Evolutionary conservation across 306 rosid genomes (phyloP).

Genomic region (Cotoneaster glaucophyllus): DNA sequence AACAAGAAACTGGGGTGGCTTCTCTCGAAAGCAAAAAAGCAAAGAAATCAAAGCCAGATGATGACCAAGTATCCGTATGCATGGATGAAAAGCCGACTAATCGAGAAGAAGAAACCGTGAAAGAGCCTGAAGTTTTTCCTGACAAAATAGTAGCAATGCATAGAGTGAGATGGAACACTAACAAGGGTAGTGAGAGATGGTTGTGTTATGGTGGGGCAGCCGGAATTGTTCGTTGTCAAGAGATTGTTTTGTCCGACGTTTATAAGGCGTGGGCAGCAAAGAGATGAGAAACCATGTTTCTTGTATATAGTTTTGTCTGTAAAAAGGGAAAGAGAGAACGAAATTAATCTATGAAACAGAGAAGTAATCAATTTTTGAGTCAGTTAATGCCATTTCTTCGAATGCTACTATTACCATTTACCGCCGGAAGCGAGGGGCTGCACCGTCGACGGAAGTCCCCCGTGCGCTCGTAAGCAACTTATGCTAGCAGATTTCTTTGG

Average conservation of each 20-base stretch:
- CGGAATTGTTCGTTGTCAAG: constrained; percentile 79
- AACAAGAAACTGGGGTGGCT: constrained; percentile 2
- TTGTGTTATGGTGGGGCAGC: constrained; percentile 82
- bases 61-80: constrained; percentile 7
- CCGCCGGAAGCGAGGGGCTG: too few relatives aligned
- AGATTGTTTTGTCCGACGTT: constrained; percentile 42
- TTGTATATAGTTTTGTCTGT: not conserved
- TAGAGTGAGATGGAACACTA: constrained; percentile 89
- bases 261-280: constrained; percentile 54
- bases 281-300: constrained; percentile 24
- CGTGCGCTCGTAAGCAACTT: too few relatives aligned
- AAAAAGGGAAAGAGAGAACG: not conserved
- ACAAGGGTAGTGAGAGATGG: constrained; percentile 91
- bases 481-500: too few relatives aligned
- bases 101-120: constrained; percentile 12
- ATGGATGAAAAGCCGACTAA: constrained; percentile 24
- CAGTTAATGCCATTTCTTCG: too few relatives aligned
- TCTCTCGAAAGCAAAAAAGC: not conserved
- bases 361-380: not conserved
- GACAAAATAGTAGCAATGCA: constrained; percentile 62
- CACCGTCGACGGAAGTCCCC: too few relatives aligned
- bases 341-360: not conserved
- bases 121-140: constrained; percentile 48
- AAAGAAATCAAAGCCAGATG: not conserved
- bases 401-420: too few relatives aligned